Evolutionary conservation across 1,139 yeast species (phyloP).

Genomic region (Yamadazyma jaroonii): DNA sequence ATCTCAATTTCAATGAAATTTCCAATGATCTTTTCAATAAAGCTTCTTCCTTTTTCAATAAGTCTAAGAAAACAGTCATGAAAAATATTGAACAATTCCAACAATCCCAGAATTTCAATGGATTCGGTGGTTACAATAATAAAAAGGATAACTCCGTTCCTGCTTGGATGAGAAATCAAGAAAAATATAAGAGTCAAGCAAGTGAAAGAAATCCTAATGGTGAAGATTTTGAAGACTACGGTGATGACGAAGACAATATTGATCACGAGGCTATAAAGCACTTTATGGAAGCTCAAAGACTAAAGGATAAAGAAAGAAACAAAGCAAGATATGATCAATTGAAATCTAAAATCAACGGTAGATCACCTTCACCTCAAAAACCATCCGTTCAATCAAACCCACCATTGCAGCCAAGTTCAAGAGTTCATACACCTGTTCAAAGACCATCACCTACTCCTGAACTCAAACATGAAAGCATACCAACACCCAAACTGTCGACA

Average conservation of each 20-base stretch:
- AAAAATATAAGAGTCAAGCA: slow-evolving; percentile 43
- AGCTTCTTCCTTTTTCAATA: slow-evolving; percentile 59
- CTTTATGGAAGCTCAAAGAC: slow-evolving; percentile 38
- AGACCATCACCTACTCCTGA: slow-evolving; percentile 6
- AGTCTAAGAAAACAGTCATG: slow-evolving; percentile 60
- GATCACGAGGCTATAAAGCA: slow-evolving; percentile 40
- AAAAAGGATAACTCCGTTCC: slow-evolving; percentile 49
- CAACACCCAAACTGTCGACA: slow-evolving; percentile 2
- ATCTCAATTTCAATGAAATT: slow-evolving; percentile 39
- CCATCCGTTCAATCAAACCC: not conserved
- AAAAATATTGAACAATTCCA: slow-evolving; percentile 66
- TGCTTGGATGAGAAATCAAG: slow-evolving; percentile 74
- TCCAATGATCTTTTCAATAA: slow-evolving; percentile 60
- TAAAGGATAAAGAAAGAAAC: slow-evolving; percentile 35
- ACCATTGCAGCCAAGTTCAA: not conserved
- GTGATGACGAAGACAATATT: slow-evolving; percentile 44
- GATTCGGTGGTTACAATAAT: not conserved
- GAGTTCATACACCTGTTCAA: not conserved
- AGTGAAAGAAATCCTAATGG: slow-evolving; percentile 36
- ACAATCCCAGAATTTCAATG: slow-evolving; percentile 10
- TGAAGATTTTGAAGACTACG: slow-evolving; percentile 36
- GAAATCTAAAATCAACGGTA: slow-evolving; percentile 12
- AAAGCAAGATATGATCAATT: slow-evolving; percentile 24
- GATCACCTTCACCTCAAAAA: not conserved
- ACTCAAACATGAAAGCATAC: not conserved